Evolutionary conservation across 2,329 filamentous ascomycete genomes (phyloP), one percentile per base, ranked within the genome.

Genomic region (Paracorniculantispora psalliotae): DNA sequence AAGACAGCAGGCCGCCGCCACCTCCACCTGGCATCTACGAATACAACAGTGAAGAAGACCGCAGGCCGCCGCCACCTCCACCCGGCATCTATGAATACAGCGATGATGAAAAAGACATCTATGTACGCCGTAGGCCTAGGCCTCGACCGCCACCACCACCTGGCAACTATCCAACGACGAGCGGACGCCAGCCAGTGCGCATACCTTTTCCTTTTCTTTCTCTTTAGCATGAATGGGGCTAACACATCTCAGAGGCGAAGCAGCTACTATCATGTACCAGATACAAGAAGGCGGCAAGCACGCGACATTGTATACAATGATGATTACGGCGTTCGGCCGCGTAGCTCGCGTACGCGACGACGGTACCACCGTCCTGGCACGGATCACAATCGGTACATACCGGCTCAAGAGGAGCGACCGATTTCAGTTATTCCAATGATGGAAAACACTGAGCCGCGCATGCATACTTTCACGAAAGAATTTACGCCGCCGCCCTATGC

Each of bases 41-140:
- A n/a, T n/a, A n/a, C 41, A 55, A 43, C 17, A 55, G 52, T 26
- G 52, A 47, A 17, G 52, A 55, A 37, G 52, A 55, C 19, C 43
- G 52, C 19, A 19, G 28, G 21, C 9, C 19, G n/a, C 21, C 15
- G 10, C 41, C 52, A n/a, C n/a, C n/a, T n/a, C n/a, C n/a, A n/a
- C n/a, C n/a, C n/a, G n/a, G n/a, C n/a, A n/a, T n/a, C n/a, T n/a
- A n/a, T n/a, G n/a, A n/a, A n/a, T n/a, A n/a, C n/a, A n/a, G n/a
- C n/a, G n/a, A n/a, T n/a, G n/a, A n/a, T n/a, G n/a, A n/a, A n/a
- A n/a, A n/a, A n/a, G n/a, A n/a, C n/a, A n/a, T n/a, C n/a, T n/a
- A n/a, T n/a, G n/a, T n/a, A n/a, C n/a, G n/a, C n/a, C n/a, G n/a
- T n/a, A n/a, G n/a, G n/a, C n/a, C n/a, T n/a, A n/a, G n/a, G n/a